Evolutionary conservation across 495 filamentous ascomycete genomes (phyloP), one percentile per base, ranked within the genome.

Genomic region (Podospora sp.): DNA sequence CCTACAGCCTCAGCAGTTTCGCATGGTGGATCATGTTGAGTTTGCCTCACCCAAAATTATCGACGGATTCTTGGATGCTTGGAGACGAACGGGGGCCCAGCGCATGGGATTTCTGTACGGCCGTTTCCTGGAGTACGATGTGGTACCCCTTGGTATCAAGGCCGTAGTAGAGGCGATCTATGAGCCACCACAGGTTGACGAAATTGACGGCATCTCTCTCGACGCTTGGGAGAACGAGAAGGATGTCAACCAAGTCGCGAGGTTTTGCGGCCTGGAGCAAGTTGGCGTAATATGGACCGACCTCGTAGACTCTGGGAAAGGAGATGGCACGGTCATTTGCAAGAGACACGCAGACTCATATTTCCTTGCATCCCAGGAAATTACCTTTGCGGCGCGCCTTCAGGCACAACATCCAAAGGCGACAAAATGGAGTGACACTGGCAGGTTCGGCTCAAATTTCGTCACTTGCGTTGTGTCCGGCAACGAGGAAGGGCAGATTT

Each of bases 11-110:
- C 95, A 99, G 75, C 84, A 91, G 33, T 99, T 91, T 73, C 91
- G 95, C n/a, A 97, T 94, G 92, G 93, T 99, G 0, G 95, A 99
- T 72, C 95, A 99, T 77, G 94, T 99, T 68, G 96, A 99, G 74
- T 98, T 99, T 74, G 86, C 95, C 3, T 87, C 90, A 0, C 86
- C 92, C 1, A 84, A 85, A 36, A 79, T 97, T 22, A 90, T 99
- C 74, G 90, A 99, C 73, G 89, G 87, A 8, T 86, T 97, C 33
- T 86, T 99, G 49, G 87, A 97, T 68, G 94, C 94, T 68, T 99
- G 95, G 95, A 86, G 95, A 65, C 85, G 83, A 52, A 94, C 91
- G 0, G 86, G 85, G 33, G 77, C 86, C 18, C 95, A 99, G 76
- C 83, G 95, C 20, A 73, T 97, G 33, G 95, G 94, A 29, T 97